Evolutionary conservation across 768 basidiomycete species (phyloP).

Genomic region (Tricholoma hemisulphureum): DNA sequence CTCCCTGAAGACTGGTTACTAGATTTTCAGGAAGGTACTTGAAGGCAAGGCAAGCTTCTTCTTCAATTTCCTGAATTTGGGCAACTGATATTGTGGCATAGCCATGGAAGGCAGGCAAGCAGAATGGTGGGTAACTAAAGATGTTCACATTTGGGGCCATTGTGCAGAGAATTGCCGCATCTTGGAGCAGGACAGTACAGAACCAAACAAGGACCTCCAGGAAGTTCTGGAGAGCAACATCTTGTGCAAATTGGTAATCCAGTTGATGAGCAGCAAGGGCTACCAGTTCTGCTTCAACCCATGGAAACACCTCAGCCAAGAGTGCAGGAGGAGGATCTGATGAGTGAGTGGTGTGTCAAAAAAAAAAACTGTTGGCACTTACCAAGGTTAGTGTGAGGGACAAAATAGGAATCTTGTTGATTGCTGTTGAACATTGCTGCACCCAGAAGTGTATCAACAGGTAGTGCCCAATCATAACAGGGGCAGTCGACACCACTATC

Average conservation of each 20-base stretch:
- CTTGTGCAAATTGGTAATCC: not conserved
- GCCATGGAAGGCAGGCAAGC: conserved; percentile 16
- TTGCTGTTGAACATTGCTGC: conserved; percentile 24
- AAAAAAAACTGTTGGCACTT: not conserved
- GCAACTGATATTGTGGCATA: conserved; percentile 14
- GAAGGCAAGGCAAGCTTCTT: not conserved
- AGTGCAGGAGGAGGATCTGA: conserved; percentile 18
- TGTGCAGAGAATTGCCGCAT: conserved; percentile 28
- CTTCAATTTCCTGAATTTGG: not conserved
- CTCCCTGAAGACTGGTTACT: not conserved
- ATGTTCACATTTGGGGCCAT: conserved; percentile 19
- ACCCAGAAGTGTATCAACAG: conserved; percentile 24
- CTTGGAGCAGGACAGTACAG: conserved; percentile 32
- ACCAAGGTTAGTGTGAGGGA: conserved; percentile 14
- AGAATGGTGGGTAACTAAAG: conserved; percentile 28
- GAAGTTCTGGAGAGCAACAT: conserved; percentile 22
- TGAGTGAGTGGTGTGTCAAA: not conserved
- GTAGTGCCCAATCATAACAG: conserved; percentile 25
- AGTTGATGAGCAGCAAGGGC: not conserved
- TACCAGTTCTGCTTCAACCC: conserved; percentile 3
- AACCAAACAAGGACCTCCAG: conserved; percentile 24
- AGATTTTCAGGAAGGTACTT: not conserved
- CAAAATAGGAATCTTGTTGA: conserved; percentile 21
- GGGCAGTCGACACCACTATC: conserved; percentile 13
- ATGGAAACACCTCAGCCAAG: conserved; percentile 5